phyloP scores from a whole-genome alignment of 1,284 basidiomycete genomes.

The Inonotus obliquus region DNA sequence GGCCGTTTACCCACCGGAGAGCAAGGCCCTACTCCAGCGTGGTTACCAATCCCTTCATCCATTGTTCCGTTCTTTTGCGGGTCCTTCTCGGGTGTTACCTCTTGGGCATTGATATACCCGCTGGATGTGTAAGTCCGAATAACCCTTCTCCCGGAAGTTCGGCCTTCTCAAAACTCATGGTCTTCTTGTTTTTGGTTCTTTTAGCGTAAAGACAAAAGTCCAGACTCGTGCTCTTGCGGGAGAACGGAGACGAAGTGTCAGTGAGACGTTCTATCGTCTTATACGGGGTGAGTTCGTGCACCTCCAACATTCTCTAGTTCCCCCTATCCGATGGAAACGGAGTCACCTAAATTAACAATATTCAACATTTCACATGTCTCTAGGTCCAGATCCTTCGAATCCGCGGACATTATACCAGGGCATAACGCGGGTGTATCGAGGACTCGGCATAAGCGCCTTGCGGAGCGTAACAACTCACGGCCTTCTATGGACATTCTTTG shows the following conservation, averaged over 20 bases:
- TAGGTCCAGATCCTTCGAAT: constrained; percentile 69
- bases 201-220: constrained; percentile 88
- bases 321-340: neutral
- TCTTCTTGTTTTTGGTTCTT: constrained; percentile 9
- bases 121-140: constrained; percentile 64
- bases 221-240: constrained; percentile 85
- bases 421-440: constrained; percentile 74
- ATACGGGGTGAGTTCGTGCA: constrained; percentile 52
- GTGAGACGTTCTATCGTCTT: constrained; percentile 72
- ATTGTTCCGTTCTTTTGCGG: constrained; percentile 84
- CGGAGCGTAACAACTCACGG: constrained; percentile 82
- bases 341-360: neutral
- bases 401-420: constrained; percentile 70
- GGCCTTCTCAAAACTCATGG: neutral
- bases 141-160: neutral
- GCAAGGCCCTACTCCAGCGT: constrained; percentile 68
- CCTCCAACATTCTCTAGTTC: neutral
- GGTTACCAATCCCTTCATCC: constrained; percentile 73
- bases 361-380: neutral
- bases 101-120: constrained; percentile 82
- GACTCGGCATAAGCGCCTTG: constrained; percentile 79
- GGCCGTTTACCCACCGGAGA: constrained; percentile 68
- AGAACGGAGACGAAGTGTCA: constrained; percentile 58
- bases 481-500: constrained; percentile 79
- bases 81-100: constrained; percentile 77